Base-by-base conservation (phyloP, 2,329 filamentous ascomycete species). In the Scedosporium aurantiacum region DNA sequence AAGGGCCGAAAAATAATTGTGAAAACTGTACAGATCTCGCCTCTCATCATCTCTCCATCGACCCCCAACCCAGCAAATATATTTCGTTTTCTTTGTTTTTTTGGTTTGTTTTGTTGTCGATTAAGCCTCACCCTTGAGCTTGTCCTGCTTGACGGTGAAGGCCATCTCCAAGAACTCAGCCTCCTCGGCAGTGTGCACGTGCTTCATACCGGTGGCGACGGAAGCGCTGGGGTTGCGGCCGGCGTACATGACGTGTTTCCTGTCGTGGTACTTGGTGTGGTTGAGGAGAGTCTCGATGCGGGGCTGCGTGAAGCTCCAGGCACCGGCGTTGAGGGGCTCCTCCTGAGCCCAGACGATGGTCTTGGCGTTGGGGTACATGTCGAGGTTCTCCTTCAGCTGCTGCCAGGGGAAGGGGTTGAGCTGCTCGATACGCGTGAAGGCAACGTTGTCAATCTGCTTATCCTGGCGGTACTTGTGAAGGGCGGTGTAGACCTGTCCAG, bases 321-420 rank as follows among this genome's bases (percentile, higher is more conserved):
- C 90, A 74, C 94, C 94, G 7, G 94, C 94, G 73, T 99, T 99
- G 63, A 99, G 84, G 37, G 94, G 94, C 80, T 99, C 94, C 75
- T 99, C 94, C 78, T 99, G 94, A 68, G 85, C 87, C 92, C 92
- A 99, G 65, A 99, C 91, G 67, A 99, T 91, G 66, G 91, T 93
- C 83, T 97, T 90, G 68, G 93, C 93, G 75, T 99, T 99, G 73
- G 92, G 91, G 81, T 99, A 99, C 75, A 80, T 85, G 80, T 99
- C 93, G 61, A 99, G 83, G 80, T 97, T 97, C 75, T 97, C 93
- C 80, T 89, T 90, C 61, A 99, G 85, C 76, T 94, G 91, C 69
- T 92, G 87, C 93, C 94, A 99, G 59, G 94, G 94, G 90, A 99
- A 99, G 70, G 94, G 94, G 79, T 99, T 92, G 64, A 99, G 84